These are phyloP conservation scores for Polyporus arcularius DNA, from an alignment of 768 basidiomycete species.

Conservation along the genomic window DNA sequence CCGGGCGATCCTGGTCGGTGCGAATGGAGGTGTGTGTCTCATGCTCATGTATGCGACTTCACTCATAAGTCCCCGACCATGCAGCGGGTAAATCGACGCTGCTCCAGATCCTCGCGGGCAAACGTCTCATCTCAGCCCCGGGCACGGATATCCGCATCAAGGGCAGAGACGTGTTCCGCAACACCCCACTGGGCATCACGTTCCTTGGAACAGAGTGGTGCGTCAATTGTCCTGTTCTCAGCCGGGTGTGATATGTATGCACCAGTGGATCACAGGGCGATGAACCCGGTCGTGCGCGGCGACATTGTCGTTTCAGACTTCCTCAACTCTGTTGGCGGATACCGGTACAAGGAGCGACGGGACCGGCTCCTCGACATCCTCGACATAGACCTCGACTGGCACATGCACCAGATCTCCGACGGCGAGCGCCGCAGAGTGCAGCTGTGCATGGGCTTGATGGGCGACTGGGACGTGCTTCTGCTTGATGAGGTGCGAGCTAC, in stretches of 20 bases:
- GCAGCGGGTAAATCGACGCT: conserved; percentile 95
- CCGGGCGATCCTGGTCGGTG: conserved; percentile 85
- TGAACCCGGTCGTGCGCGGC: conserved; percentile 93
- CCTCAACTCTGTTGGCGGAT: conserved; percentile 96
- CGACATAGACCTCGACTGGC: conserved; percentile 96
- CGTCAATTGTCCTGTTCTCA: conserved; percentile 22
- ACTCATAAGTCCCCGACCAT: neutral
- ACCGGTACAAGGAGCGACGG: conserved; percentile 86
- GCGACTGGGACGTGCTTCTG: conserved; percentile 88
- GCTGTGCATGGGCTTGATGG: conserved; percentile 95
- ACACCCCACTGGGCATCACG: conserved; percentile 79
- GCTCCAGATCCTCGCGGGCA: conserved; percentile 91
- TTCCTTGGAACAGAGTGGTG: conserved; percentile 95
- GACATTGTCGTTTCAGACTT: conserved; percentile 94
- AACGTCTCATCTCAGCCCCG: conserved; percentile 61
- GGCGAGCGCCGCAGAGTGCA: conserved; percentile 94
- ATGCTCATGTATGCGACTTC: neutral
- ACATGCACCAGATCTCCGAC: conserved; percentile 94
- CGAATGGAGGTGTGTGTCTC: conserved; percentile 78
- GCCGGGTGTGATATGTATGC: neutral
- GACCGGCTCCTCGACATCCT: conserved; percentile 87
- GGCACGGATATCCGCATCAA: conserved; percentile 68
- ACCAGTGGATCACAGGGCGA: conserved; percentile 68
- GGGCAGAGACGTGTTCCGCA: conserved; percentile 85
- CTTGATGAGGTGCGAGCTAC: conserved; percentile 76